Evolutionary conservation across 805 yeast species (phyloP).

Genomic region (Maudiozyma pseudohumilis): DNA sequence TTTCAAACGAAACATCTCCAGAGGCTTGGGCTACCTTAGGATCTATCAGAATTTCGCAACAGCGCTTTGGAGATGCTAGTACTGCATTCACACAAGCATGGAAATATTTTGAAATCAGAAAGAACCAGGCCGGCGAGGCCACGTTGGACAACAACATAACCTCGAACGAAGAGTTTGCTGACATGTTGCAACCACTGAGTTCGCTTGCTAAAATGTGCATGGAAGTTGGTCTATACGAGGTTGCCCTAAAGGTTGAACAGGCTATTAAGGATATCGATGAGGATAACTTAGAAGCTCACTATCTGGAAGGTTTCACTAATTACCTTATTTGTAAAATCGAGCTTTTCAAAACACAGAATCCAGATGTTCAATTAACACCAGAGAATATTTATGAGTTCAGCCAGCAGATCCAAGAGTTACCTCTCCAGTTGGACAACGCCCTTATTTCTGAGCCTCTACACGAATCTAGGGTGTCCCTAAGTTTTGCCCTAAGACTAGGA

Average conservation of each 20-base stretch:
- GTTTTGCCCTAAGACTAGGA: constrained; percentile 34
- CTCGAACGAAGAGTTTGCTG: constrained; percentile 42
- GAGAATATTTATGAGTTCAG: constrained; percentile 28
- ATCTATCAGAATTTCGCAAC: constrained; percentile 84
- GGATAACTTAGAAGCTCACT: constrained; percentile 68
- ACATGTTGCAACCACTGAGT: constrained; percentile 61
- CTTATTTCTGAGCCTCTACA: constrained; percentile 18
- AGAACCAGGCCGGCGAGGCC: constrained; percentile 38
- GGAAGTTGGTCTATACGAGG: constrained; percentile 65
- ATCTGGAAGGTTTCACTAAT: constrained; percentile 73
- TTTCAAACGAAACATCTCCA: constrained; percentile 50
- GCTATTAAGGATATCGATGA: constrained; percentile 73
- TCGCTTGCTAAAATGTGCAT: constrained; percentile 65
- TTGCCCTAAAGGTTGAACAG: constrained; percentile 54
- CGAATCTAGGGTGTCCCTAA: constrained; percentile 33
- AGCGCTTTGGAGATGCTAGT: constrained; percentile 59
- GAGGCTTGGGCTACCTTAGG: constrained; percentile 78
- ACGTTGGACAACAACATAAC: constrained; percentile 27
- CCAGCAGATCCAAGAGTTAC: constrained; percentile 27
- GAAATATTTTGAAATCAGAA: constrained; percentile 51
- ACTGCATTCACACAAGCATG: constrained; percentile 61
- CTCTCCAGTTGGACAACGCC: constrained; percentile 32
- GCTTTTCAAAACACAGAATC: constrained; percentile 16
- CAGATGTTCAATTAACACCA: constrained; percentile 14
- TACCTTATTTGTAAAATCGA: constrained; percentile 37